Conservation (phyloP, 306 rosid species). For the Notholithocarpus densiflorus region DNA sequence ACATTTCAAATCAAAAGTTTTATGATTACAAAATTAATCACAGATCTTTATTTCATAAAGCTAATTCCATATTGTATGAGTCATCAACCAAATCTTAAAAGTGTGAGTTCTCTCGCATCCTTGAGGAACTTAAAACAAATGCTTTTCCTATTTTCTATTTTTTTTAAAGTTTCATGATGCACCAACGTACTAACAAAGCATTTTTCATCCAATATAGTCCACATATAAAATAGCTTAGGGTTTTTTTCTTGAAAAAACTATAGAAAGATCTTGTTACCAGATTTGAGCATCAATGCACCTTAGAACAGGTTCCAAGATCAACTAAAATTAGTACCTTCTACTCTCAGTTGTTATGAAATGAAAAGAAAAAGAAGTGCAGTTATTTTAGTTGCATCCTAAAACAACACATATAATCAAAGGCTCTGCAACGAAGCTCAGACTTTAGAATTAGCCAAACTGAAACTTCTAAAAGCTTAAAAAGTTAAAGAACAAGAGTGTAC, state of each 20-base stretch:
- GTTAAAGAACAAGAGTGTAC: slow-evolving; percentile 31
- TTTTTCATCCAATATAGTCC: background rate
- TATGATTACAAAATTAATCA: background rate
- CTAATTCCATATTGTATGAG: background rate
- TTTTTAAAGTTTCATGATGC: background rate
- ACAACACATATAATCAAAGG: background rate
- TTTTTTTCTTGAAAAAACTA: background rate
- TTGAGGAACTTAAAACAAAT: background rate
- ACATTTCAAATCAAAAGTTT: background rate
- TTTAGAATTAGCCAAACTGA: background rate
- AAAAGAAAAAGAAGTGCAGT: background rate
- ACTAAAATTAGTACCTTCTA: background rate
- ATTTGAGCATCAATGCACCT: background rate
- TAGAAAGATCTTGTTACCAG: background rate
- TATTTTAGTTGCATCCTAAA: background rate
- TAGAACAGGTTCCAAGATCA: background rate
- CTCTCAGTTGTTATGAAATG: background rate
- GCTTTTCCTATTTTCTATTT: background rate
- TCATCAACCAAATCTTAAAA: background rate
- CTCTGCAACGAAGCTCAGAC: background rate
- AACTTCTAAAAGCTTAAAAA: background rate
- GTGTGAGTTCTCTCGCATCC: background rate
- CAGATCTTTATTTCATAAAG: background rate
- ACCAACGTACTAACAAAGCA: background rate
- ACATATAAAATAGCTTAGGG: background rate